Evolutionary conservation across 1,284 basidiomycete genomes (phyloP), one percentile per base, ranked within the genome.

Genomic region (Leccinum holopus): DNA sequence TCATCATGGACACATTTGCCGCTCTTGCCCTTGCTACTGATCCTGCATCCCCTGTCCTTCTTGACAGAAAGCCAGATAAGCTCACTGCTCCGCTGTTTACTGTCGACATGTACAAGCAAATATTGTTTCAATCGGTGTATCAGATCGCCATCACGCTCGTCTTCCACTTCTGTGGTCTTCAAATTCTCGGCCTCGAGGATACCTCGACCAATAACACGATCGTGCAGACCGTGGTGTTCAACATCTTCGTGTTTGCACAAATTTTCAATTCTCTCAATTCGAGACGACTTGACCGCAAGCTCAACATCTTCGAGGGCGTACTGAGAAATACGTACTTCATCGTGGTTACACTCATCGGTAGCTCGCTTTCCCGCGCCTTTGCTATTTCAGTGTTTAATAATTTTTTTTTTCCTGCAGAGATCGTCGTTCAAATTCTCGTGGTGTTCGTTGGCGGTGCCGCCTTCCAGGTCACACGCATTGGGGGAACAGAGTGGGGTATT

Each of bases 1-100:
- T 97, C 63, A 95, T 94, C 77, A 97, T 97, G 95, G 95, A 98
- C 77, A 98, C 95, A 1, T 97, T 99, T 72, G 97, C 97, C 60
- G 97, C 97, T 39, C 87, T 98, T 61, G 97, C 97, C 11, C 86
- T 99, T 59, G 95, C 97, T 21, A 99, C 97, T 44, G 97, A 98
- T 76, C 96, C 95, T 12, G 96, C 97, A 1, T 87, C 89, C 1
- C 88, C 88, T 41, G 75, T 81, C 3, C 85, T 95, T 33, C 86
- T 99, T 57, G 84, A 97, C 67, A 88, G 96, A 70, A 92, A 94
- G 77, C 97, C 97, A 2, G 95, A 98, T 75, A 87, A 84, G 77
- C 92, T 92, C 79, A 87, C 84, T 2, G 88, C 94, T 1, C 94
- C 96, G 3, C 79, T 99, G 59, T 97, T 99, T 81, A 87, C 87